These are phyloP conservation scores for Monilinia fructigena DNA, from an alignment of 2,329 filamentous ascomycete species.

Conservation along the genomic window DNA sequence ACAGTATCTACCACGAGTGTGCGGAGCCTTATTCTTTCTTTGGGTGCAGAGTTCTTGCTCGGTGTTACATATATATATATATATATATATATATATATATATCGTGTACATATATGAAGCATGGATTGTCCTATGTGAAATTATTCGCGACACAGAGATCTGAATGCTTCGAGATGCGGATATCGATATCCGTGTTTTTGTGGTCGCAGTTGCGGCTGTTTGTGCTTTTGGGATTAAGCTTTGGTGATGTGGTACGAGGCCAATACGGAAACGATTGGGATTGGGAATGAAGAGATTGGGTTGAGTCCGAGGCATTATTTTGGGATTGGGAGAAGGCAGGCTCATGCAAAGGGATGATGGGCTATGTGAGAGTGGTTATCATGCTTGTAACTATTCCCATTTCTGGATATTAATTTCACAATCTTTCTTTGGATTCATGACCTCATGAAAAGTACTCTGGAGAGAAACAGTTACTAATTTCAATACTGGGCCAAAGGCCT, in stretches of 20 bases:
- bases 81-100: too few species aligned
- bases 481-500: slow-evolving; percentile 40
- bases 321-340: slow-evolving; percentile 25
- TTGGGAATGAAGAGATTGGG: slow-evolving; percentile 15
- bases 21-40: too few species aligned
- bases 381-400: slow-evolving; percentile 33
- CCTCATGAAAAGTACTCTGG: too few species aligned
- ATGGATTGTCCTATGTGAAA: neutral
- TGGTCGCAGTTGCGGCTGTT: neutral
- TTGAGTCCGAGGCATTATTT: slow-evolving; percentile 35
- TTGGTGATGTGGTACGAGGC: neutral
- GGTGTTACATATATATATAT: neutral
- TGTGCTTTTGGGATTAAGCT: neutral
- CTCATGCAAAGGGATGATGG: slow-evolving; percentile 27
- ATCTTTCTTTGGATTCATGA: neutral
- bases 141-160: neutral
- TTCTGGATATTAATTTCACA: neutral
- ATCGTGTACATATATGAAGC: neutral
- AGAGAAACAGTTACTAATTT: neutral
- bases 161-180: neutral
- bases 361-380: slow-evolving; percentile 29
- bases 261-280: slow-evolving; percentile 12
- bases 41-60: neutral
- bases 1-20: too few species aligned
- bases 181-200: neutral